Evolutionary conservation across 306 rosid genomes (phyloP).

Genomic region (Biancaea sappan): DNA sequence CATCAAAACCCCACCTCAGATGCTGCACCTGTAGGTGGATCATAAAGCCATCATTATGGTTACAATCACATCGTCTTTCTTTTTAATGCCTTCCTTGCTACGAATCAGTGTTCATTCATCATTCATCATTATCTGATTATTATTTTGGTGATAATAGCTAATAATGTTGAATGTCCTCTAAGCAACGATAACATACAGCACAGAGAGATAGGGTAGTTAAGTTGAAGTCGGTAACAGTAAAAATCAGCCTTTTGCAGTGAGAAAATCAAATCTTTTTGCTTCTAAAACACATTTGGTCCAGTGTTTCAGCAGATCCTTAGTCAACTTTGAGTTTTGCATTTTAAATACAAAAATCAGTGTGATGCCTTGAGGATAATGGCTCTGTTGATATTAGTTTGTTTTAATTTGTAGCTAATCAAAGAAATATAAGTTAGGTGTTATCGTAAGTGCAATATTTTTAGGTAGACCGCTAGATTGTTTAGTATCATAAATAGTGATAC

Average conservation of each 20-base stretch:
- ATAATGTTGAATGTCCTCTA: background rate
- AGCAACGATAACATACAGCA: background rate
- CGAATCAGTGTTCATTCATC: background rate
- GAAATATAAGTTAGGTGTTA: background rate
- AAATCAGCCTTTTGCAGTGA: conserved; percentile 9
- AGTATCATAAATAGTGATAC: background rate
- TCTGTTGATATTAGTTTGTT: background rate
- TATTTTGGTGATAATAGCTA: background rate
- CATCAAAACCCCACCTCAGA: conserved; percentile 10
- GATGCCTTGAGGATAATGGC: background rate
- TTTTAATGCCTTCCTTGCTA: conserved; percentile 14
- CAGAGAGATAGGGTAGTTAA: background rate
- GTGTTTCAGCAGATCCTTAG: background rate
- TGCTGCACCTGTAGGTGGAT: conserved; percentile 32
- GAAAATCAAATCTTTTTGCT: background rate
- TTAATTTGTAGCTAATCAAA: background rate
- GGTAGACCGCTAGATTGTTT: background rate
- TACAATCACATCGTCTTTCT: conserved; percentile 28
- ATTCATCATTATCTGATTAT: background rate
- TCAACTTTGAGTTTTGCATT: background rate
- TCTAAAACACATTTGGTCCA: background rate
- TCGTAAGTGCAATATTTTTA: background rate
- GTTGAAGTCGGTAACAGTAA: conserved; percentile 19
- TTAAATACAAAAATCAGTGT: background rate
- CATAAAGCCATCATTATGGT: conserved; percentile 23